Conservation (phyloP, 345 rosid species). For the Melaleuca alternifolia region DNA sequence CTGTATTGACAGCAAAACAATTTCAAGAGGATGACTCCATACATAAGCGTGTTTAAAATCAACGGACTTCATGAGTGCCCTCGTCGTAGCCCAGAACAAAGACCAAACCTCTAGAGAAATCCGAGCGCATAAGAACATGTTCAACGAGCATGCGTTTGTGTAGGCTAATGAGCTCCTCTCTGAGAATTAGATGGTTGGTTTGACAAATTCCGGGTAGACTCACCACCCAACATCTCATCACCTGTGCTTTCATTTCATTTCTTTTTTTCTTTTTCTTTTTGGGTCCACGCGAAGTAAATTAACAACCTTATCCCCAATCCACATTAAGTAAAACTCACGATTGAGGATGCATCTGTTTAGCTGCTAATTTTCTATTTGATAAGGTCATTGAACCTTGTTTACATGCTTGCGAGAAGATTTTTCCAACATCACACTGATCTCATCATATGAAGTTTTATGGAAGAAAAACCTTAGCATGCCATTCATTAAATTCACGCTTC, state of each 20-base stretch:
- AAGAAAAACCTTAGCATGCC: neutral
- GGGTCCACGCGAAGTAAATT: accelerated
- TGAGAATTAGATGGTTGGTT: neutral
- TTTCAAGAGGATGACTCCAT: neutral
- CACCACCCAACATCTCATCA: neutral
- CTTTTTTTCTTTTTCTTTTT: neutral
- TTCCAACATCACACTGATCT: neutral
- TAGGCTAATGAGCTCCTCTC: neutral
- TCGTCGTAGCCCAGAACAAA: neutral
- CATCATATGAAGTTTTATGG: neutral
- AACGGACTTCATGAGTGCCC: neutral
- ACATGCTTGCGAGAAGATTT: neutral
- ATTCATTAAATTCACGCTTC: neutral
- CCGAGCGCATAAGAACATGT: neutral
- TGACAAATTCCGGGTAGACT: neutral
- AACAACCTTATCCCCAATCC: neutral
- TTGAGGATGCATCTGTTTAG: neutral
- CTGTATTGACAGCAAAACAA: neutral
- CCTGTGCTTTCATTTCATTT: neutral
- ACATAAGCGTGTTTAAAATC: neutral
- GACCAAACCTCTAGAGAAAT: neutral
- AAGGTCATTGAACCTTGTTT: neutral
- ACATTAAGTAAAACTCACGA: neutral
- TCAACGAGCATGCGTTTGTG: neutral
- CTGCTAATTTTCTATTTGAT: neutral